Evolutionary conservation across 352 stramenopile species (phyloP).

Genomic region (Blastocystis sp.): DNA sequence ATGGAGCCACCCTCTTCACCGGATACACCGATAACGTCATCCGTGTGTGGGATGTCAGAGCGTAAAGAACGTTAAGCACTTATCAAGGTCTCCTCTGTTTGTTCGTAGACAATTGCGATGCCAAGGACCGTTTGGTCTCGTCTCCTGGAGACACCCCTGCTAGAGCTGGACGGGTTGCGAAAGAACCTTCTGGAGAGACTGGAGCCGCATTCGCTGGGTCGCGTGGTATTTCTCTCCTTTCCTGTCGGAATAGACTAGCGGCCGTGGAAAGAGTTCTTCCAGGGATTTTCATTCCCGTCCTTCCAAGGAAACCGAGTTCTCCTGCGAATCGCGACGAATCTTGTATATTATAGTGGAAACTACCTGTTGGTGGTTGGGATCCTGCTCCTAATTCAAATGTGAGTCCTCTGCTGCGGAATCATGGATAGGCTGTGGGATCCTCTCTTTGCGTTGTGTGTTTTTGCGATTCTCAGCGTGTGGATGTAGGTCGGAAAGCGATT

Average conservation of each 20-base stretch:
- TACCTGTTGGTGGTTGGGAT: background rate
- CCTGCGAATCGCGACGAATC: background rate
- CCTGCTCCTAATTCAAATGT: slow-evolving; percentile 26
- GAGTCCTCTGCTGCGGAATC: background rate
- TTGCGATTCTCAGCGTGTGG: background rate
- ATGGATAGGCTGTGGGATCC: background rate
- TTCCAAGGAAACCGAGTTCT: background rate
- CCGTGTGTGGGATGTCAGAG: no score
- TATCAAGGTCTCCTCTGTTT: background rate
- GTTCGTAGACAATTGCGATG: background rate
- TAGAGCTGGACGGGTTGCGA: background rate
- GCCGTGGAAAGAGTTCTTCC: slow-evolving; percentile 47
- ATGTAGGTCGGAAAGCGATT: background rate
- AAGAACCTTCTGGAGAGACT: background rate
- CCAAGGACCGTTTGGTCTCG: background rate
- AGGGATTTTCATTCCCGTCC: background rate
- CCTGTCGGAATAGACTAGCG: background rate
- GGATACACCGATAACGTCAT: no score
- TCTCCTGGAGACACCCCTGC: background rate
- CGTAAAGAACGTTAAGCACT: background rate
- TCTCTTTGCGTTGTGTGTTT: background rate
- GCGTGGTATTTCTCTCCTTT: background rate
- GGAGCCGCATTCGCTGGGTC: background rate
- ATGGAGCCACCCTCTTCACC: background rate
- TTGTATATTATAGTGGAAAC: slow-evolving; percentile 44